Percentiles rank a stretch among this genome's conserved stretches.
phyloP scores from a whole-genome alignment of 345 rosid genomes.

The Eucalyptus polybractea region DNA sequence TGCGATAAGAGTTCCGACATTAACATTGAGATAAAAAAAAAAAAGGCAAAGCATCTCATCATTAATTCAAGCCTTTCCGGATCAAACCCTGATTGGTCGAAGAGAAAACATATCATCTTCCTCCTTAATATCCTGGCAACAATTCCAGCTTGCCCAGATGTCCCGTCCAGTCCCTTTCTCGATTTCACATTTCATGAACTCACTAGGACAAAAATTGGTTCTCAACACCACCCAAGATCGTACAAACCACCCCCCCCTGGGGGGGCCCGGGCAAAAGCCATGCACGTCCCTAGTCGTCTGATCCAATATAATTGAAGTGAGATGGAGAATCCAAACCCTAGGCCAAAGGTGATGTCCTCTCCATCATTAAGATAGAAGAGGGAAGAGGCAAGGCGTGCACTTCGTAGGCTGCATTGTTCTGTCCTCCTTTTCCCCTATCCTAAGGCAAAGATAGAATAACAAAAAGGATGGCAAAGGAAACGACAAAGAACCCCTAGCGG shows the following conservation, averaged over 20 bases:
- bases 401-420: background rate
- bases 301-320: background rate
- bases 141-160: background rate
- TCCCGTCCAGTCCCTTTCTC: background rate
- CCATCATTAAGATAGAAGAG: background rate
- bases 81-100: background rate
- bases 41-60: background rate
- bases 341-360: background rate
- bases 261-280: background rate
- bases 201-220: background rate
- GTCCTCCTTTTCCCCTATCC: background rate
- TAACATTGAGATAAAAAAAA: background rate
- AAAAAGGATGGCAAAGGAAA: background rate
- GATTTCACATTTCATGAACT: background rate
- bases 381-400: background rate
- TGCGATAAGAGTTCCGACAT: background rate
- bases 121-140: background rate
- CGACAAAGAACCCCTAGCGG: background rate
- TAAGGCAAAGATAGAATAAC: background rate
- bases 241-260: background rate
- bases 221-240: background rate
- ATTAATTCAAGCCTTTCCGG: background rate
- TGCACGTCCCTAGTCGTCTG: background rate
- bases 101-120: background rate
- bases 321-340: background rate